Evolutionary conservation across 805 yeast species (phyloP), one percentile per base, ranked within the genome.

Genomic region (Starmerella apis): DNA sequence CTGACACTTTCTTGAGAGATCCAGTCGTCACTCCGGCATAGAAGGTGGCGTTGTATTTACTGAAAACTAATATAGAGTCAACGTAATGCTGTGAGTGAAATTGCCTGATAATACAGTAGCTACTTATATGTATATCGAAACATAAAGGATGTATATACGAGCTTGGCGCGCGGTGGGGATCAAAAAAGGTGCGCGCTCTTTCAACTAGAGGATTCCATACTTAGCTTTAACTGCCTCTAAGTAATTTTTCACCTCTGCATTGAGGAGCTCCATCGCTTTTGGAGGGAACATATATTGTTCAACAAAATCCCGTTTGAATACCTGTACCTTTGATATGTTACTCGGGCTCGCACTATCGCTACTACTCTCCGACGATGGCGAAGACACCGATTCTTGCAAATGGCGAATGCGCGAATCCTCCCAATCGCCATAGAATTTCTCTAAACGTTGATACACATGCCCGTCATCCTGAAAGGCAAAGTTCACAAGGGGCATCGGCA

Each of bases 401-500:
- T 25, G 30, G 22, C 41, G 25, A 9, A 10, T 10, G 16, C 47
- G 24, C 20, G 52, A 49, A 14, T 45, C 57, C 23, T 56, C 61
- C 59, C 59, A 58, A 18, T 58, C 61, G 9, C 51, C 50, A 49
- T 52, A 57, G 46, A 33, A 53, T 39, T 52, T 51, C 6, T 46
- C 53, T 4, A 47, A 19, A 20, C 52, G 49, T 16, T 50, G 54
- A 30, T 54, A 48, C 7, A 57, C 53, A 3, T 31, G 35, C 10
- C 54, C 55, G 16, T 59, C 62, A 31, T 54, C 61, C n/a, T 56
- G 56, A 43, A 59, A 59, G 13, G 56, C 53, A 43, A 56, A 48
- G 28, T 57, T 56, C 6, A 43, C 31, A 1, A 55, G 35, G 1
- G 47, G 57, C 25, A 30, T 13, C 3, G 62, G 55, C 4, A 48